Evolutionary conservation across 2,329 filamentous ascomycete genomes (phyloP), one percentile per base, ranked within the genome.

Genomic region (Aureobasidium uvarum): DNA sequence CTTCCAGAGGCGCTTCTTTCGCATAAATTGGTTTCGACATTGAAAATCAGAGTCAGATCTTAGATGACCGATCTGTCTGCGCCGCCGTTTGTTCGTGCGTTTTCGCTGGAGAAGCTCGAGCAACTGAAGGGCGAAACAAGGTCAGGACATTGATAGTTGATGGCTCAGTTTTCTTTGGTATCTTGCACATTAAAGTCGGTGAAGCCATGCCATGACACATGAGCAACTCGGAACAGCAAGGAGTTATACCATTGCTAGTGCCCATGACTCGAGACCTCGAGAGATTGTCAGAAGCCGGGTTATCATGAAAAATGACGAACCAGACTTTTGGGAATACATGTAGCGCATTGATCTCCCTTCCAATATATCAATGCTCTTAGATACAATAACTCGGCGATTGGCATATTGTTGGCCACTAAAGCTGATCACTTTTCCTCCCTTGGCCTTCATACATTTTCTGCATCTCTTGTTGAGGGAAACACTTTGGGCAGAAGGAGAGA

Each of bases 1-100:
- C 56, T 60, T 60, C 56, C 56, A 48, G 31, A 38, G 56, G 43
- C 31, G 43, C 55, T 60, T 60, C 56, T 50, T 48, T 38, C 43
- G 56, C 25, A 46, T 60, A 60, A 3, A 48, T 41, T 39, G 31
- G 10, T 8, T 18, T 48, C 11, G 20, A 39, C 43, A 60, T 25
- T 8, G 25, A 16, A 23, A 23, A 7, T 13, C 3, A 33, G 18
- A 58, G 16, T 14, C 25, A 28, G n/a, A 14, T 23, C 25, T 18
- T 18, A n/a, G 14, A 43, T 5, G 25, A 36, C 6, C 16, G 11
- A 52, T 10, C n/a, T 20, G 18, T n/a, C 48, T 33, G 25, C 33
- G 25, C 28, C 8, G n/a, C 28, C 28, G 41, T 23, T 23, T 45
- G 28, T 31, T 11, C 41, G 41, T 5, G 13, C 51, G 8, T 28